Conservation (phyloP, 176 grass and related monocot genomes). For the Cenchrus purpureus region DNA sequence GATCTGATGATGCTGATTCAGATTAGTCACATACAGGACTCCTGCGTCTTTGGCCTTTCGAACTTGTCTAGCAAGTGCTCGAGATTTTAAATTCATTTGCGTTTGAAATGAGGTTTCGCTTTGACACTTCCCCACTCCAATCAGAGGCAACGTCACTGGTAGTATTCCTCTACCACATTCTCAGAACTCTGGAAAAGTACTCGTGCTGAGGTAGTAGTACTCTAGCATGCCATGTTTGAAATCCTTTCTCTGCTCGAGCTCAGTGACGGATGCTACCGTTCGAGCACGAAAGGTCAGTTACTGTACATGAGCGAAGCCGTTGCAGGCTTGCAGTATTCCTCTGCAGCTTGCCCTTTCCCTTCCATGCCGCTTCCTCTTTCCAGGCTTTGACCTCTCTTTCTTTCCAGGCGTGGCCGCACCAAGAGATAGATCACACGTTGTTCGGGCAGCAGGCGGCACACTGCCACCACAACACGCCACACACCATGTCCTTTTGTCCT, state of each 20-base stretch:
- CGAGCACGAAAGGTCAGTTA: background rate
- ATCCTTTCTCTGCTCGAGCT: background rate
- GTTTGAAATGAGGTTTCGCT: too few species aligned
- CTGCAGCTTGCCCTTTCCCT: constrained; percentile 18
- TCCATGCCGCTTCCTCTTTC: constrained; percentile 11
- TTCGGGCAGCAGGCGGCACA: background rate
- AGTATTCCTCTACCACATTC: too few species aligned
- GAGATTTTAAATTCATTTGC: too few species aligned
- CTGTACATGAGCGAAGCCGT: background rate
- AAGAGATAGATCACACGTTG: background rate
- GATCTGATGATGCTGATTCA: too few species aligned
- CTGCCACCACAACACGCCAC: background rate
- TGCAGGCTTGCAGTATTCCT: background rate
- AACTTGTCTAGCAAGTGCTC: too few species aligned
- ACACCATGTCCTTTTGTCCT: background rate
- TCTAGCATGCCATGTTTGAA: background rate
- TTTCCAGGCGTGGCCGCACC: constrained; percentile 1
- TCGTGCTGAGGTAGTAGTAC: too few species aligned
- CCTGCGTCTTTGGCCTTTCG: too few species aligned
- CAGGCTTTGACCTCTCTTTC: constrained; percentile 1
- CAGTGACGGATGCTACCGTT: background rate
- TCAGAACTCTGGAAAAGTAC: too few species aligned
- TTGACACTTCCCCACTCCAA: too few species aligned
- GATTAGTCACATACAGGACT: too few species aligned
- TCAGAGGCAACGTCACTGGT: too few species aligned